Conservation (phyloP, 352 stramenopile genomes). For the Peronospora farinosa region DNA sequence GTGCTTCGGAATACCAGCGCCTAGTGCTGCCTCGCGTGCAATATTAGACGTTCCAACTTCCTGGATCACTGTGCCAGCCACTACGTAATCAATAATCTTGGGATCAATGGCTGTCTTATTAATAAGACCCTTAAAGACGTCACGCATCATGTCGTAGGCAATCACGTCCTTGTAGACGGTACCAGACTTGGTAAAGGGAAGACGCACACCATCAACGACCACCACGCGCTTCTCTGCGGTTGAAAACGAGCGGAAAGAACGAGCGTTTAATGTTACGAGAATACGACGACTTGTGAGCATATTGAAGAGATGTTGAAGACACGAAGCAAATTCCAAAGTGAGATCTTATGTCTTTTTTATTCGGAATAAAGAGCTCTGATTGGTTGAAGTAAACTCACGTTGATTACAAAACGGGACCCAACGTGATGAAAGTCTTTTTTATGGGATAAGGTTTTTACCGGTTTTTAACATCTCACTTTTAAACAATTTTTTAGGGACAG, state of each 20-base stretch:
- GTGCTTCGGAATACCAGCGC: slow-evolving; percentile 90
- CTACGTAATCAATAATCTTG: slow-evolving; percentile 93
- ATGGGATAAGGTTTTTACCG: background rate
- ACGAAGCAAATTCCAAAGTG: slow-evolving; percentile 24
- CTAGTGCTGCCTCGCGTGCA: slow-evolving; percentile 92
- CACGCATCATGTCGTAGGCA: slow-evolving; percentile 94
- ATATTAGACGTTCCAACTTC: slow-evolving; percentile 98
- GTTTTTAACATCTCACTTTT: too few relatives aligned
- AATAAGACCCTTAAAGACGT: slow-evolving; percentile 94
- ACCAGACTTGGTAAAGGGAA: slow-evolving; percentile 92
- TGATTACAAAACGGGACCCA: slow-evolving; percentile 5
- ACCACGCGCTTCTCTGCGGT: slow-evolving; percentile 72
- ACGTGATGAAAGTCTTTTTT: slow-evolving; percentile 19
- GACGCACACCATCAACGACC: slow-evolving; percentile 90
- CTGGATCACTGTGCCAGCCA: slow-evolving; percentile 95
- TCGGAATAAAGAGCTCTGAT: slow-evolving; percentile 8
- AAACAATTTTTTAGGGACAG: too few relatives aligned
- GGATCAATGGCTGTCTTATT: slow-evolving; percentile 93
- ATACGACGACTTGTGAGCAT: slow-evolving; percentile 29
- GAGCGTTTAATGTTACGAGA: slow-evolving; percentile 15
- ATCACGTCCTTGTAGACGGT: slow-evolving; percentile 97
- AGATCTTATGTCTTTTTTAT: slow-evolving; percentile 17
- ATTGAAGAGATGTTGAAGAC: background rate
- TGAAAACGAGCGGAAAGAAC: slow-evolving; percentile 32
- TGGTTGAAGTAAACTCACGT: slow-evolving; percentile 18